A percentile compares a stretch with the other conserved stretches of the same genome.
These are phyloP conservation scores for Ziziphus jujuba DNA, from an alignment of 306 rosid species.

Conservation along the genomic window DNA sequence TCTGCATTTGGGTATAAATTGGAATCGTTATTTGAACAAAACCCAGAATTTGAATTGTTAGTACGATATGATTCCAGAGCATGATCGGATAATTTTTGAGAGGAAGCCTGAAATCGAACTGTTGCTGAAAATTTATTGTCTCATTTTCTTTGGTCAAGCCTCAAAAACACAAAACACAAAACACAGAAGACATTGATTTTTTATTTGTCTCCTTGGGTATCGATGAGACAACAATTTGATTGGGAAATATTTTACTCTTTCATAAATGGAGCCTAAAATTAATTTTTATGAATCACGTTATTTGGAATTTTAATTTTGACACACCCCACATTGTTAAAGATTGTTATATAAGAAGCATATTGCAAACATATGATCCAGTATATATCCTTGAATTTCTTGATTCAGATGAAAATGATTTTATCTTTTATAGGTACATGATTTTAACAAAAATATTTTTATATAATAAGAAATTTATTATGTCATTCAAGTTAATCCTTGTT, in stretches of 20 bases:
- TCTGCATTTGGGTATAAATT: background rate
- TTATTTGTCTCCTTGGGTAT: background rate
- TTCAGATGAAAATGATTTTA: too few relatives aligned
- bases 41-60: conserved; percentile 6
- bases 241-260: background rate
- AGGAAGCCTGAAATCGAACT: background rate
- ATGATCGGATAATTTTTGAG: background rate
- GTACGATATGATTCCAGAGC: background rate
- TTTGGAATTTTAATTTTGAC: background rate
- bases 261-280: background rate
- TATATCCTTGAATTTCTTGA: too few relatives aligned
- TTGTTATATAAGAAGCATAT: too few relatives aligned
- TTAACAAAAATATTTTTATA: background rate
- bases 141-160: background rate
- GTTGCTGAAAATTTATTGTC: background rate
- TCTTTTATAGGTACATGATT: too few relatives aligned
- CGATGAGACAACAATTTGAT: background rate
- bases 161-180: background rate
- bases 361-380: too few relatives aligned
- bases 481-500: background rate
- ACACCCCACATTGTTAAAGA: background rate
- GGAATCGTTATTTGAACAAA: background rate
- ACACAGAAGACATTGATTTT: background rate
- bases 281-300: background rate
- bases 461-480: background rate